Conservation (phyloP, 306 rosid genomes). For the Vigna unguiculata region DNA sequence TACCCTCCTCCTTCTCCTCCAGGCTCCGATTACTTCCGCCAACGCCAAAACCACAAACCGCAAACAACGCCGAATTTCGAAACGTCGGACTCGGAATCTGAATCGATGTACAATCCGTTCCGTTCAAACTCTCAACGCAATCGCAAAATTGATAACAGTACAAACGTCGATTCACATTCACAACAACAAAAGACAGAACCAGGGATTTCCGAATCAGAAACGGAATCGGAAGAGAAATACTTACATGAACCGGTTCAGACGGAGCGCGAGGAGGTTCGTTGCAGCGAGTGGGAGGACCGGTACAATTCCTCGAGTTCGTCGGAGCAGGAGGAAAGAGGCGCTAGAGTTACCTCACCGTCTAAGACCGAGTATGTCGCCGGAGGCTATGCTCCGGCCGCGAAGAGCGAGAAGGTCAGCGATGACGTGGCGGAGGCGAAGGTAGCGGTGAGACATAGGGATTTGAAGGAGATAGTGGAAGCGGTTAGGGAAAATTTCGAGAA, state of each 20-base stretch:
- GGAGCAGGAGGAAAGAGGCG: conserved; percentile 49
- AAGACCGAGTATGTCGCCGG: conserved; percentile 52
- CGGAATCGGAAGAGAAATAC: conserved; percentile 38
- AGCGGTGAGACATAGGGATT: conserved; percentile 77
- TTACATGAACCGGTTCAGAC: conserved; percentile 38
- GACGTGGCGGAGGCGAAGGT: conserved; percentile 64
- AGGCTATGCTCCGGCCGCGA: conserved; percentile 39
- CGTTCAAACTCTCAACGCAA: conserved; percentile 21
- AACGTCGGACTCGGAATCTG: conserved; percentile 28
- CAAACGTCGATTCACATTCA: not conserved
- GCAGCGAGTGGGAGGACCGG: conserved; percentile 95
- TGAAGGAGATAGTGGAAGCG: conserved; percentile 88
- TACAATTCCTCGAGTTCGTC: conserved; percentile 77
- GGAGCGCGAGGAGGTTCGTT: conserved; percentile 91
- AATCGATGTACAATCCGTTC: conserved; percentile 15
- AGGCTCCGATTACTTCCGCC: conserved; percentile 75
- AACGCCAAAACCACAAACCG: not conserved
- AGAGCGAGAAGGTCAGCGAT: conserved; percentile 38
- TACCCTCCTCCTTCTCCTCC: conserved; percentile 97
- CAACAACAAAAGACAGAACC: not conserved
- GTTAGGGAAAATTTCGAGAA: conserved; percentile 79
- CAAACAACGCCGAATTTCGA: not conserved
- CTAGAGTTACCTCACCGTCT: conserved; percentile 55
- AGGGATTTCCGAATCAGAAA: not conserved
- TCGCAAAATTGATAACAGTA: not conserved